Percentiles rank a stretch among this genome's conserved stretches.
Evolutionary conservation across 2,329 filamentous ascomycete species (phyloP).

Genomic region (Colletotrichum trifolii): DNA sequence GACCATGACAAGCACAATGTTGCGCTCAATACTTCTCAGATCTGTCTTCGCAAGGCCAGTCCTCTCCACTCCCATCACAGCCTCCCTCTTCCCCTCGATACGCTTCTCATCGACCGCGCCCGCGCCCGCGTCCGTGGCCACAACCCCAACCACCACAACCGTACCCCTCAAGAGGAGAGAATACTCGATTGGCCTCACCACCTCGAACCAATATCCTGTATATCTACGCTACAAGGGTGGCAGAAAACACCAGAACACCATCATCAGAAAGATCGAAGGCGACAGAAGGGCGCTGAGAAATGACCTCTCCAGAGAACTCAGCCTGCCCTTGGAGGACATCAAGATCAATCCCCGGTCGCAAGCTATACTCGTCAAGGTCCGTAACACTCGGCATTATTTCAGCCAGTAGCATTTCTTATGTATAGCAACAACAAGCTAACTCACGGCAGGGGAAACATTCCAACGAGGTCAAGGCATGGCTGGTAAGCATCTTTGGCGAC

Average conservation of each 20-base stretch:
- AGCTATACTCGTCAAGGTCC: slow-evolving; percentile 81
- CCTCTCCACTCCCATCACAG: slow-evolving; percentile 9
- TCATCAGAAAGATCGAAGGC: slow-evolving; percentile 83
- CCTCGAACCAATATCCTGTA: slow-evolving; percentile 77
- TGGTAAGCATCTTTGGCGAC: too few relatives aligned
- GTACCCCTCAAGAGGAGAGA: slow-evolving; percentile 56
- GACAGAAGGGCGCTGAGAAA: slow-evolving; percentile 71
- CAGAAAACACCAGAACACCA: slow-evolving; percentile 79
- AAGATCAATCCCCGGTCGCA: slow-evolving; percentile 70
- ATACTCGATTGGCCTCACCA: slow-evolving; percentile 80
- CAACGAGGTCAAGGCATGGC: not conserved
- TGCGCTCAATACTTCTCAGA: slow-evolving; percentile 16
- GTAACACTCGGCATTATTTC: not conserved
- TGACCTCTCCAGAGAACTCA: slow-evolving; percentile 71
- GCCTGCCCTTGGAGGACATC: slow-evolving; percentile 65
- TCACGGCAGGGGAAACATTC: too few relatives aligned
- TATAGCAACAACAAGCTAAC: too few relatives aligned
- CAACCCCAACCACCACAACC: slow-evolving; percentile 34
- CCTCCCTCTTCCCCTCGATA: slow-evolving; percentile 19
- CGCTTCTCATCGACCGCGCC: slow-evolving; percentile 33
- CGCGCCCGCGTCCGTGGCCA: slow-evolving; percentile 33
- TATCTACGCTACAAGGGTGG: slow-evolving; percentile 80
- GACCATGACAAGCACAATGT: not conserved
- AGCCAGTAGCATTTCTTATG: too few relatives aligned
- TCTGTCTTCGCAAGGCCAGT: slow-evolving; percentile 9